Base-by-base conservation (phyloP, 371 early-diverging fungal genomes). In the Dichotomocladium elegans region DNA sequence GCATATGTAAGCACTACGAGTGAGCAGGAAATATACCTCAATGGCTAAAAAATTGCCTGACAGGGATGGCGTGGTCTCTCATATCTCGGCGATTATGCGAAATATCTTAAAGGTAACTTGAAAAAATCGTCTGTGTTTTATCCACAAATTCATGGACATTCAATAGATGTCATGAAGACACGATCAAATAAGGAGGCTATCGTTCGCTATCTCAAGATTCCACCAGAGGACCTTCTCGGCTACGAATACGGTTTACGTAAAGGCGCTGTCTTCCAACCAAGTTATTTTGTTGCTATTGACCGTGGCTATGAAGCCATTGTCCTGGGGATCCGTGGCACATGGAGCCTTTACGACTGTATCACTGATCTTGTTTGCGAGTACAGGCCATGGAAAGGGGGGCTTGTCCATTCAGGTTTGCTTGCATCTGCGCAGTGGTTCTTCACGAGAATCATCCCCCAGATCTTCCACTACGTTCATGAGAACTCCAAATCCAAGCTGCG, bases 321-420 rank as follows among this genome's bases (percentile, higher is more conserved):
- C 11, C 67, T 92, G 10, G 79, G 81, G 14, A 88, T 93, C 27
- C 82, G 93, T 17, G 93, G 93, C 14, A 90, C 91, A 1, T 83
- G 88, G 90, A 92, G 88, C 35, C 61, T 85, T 2, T 81, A 83
- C 47, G 93, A 93, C 57, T 79, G 88, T 2, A 66, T 93, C 27
- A 92, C 94, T 0, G 94, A 93, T 63, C 61, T 93, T 14, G 83
- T 87, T 2, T 92, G 92, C 55, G 90, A 92, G 53, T 93, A 92
- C 54, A 74, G 74, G 43, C 86, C 81, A 27, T 92, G 93, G 91
- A 87, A 87, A 55, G 90, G 88, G 9, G 92, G 92, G 0, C 64
- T 92, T 5, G 90, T 89, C 19, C 93, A 92, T 51, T 78, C 86
- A 29, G 92, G 93, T 7, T 86, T 92, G 76, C 64, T 85, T 58